Evolutionary conservation across 208 protist species (phyloP).

Genomic region (Phytomonas francai): DNA sequence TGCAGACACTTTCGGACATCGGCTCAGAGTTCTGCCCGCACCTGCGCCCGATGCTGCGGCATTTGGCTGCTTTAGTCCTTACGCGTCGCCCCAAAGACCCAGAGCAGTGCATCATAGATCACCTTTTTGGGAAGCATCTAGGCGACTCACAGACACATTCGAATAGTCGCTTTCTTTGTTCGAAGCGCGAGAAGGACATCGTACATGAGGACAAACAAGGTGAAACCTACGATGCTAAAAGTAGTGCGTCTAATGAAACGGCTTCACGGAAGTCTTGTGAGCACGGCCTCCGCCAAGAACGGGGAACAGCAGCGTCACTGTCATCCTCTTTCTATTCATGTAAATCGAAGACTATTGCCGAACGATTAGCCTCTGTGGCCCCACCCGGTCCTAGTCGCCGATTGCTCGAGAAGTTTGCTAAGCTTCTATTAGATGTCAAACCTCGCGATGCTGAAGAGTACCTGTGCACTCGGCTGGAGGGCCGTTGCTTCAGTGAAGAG

Average conservation of each 20-base stretch:
- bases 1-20: not conserved
- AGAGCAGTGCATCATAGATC: conserved; percentile 46
- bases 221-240: not conserved
- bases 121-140: conserved; percentile 20
- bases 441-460: conserved; percentile 53
- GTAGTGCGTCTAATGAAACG: not conserved
- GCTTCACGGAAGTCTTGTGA: not conserved
- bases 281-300: not conserved
- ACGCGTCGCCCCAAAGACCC: conserved; percentile 34
- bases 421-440: conserved; percentile 35
- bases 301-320: not conserved
- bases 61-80: conserved; percentile 29
- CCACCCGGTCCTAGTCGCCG: conserved; percentile 19
- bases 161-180: not conserved
- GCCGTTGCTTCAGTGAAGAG: conserved; percentile 37
- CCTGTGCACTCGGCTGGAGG: conserved; percentile 41
- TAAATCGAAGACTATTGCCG: conserved; percentile 27
- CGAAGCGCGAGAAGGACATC: not conserved
- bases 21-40: conserved; percentile 12
- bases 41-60: conserved; percentile 29
- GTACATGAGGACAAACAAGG: conserved; percentile 3
- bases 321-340: conserved; percentile 17
- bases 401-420: conserved; percentile 24
- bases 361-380: conserved; percentile 35
- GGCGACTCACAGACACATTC: not conserved